These are phyloP conservation scores for Lycium ferocissimum DNA, from an alignment of 257 asterid species.

Conservation along the genomic window DNA sequence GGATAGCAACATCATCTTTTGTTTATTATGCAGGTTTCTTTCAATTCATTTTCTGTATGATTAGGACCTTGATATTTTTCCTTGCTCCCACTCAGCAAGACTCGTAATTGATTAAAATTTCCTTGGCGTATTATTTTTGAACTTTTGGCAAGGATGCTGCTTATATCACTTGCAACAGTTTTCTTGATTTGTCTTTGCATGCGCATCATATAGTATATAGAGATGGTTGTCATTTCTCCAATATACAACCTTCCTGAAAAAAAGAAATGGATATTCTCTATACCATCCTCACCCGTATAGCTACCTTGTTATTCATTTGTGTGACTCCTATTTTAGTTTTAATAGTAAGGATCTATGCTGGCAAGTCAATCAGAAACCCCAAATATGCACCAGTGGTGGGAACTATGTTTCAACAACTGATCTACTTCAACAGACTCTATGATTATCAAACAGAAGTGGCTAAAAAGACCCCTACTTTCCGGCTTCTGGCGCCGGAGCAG, in stretches of 20 bases:
- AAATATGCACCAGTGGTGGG: slow-evolving; percentile 68
- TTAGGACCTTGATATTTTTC: background rate
- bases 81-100: background rate
- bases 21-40: background rate
- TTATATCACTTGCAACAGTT: background rate
- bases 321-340: slow-evolving; percentile 40
- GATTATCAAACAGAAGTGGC: slow-evolving; percentile 57
- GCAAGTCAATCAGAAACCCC: slow-evolving; percentile 53
- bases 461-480: slow-evolving; percentile 42
- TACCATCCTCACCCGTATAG: slow-evolving; percentile 32
- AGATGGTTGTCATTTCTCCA: background rate
- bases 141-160: background rate
- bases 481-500: slow-evolving; percentile 58
- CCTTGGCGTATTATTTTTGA: no score
- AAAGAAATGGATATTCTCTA: slow-evolving; percentile 17
- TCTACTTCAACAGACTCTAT: slow-evolving; percentile 58
- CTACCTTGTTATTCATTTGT: slow-evolving; percentile 34
- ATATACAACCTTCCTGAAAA: background rate
- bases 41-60: background rate
- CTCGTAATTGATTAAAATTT: no score
- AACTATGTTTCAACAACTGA: slow-evolving; percentile 64
- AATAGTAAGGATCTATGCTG: slow-evolving; percentile 42
- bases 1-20: background rate
- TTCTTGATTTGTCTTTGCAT: background rate
- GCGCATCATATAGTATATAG: background rate